phyloP scores from a whole-genome alignment of 2,329 filamentous ascomycete genomes.

The Aureobasidium subglaciale region DNA sequence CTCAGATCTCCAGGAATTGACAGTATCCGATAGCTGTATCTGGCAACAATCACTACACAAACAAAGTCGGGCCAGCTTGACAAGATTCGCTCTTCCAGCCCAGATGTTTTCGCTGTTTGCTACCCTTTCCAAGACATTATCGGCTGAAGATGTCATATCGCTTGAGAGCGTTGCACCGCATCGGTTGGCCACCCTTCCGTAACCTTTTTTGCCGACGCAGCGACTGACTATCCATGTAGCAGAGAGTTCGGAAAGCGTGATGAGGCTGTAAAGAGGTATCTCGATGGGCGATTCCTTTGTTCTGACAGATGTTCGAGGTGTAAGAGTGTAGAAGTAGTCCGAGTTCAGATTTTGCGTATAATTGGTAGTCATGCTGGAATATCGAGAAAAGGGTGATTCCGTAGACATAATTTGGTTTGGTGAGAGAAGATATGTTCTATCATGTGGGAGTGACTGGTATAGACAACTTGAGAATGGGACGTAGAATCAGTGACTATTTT shows the following conservation, averaged over 20 bases:
- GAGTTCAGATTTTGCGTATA: too few relatives aligned
- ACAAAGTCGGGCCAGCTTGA: background rate
- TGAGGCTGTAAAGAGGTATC: background rate
- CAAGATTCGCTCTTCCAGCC: background rate
- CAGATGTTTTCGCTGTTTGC: background rate
- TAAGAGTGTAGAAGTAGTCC: background rate
- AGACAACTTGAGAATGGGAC: too few relatives aligned
- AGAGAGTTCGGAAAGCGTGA: background rate
- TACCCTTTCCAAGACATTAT: background rate
- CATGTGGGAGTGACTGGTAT: too few relatives aligned
- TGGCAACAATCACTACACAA: background rate
- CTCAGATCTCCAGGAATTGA: background rate
- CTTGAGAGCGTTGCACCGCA: background rate
- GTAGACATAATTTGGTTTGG: too few relatives aligned
- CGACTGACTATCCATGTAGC: background rate
- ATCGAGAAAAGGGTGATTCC: too few relatives aligned
- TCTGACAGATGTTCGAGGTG: background rate
- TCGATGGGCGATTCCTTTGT: background rate
- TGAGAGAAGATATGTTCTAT: too few relatives aligned
- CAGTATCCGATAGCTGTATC: background rate
- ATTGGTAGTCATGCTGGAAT: background rate
- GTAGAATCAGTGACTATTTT: too few relatives aligned
- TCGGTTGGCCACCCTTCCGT: background rate
- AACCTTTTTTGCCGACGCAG: background rate
- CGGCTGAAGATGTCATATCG: background rate